phyloP scores from a whole-genome alignment of 1,284 basidiomycete genomes.

The Trametes polyzona region DNA sequence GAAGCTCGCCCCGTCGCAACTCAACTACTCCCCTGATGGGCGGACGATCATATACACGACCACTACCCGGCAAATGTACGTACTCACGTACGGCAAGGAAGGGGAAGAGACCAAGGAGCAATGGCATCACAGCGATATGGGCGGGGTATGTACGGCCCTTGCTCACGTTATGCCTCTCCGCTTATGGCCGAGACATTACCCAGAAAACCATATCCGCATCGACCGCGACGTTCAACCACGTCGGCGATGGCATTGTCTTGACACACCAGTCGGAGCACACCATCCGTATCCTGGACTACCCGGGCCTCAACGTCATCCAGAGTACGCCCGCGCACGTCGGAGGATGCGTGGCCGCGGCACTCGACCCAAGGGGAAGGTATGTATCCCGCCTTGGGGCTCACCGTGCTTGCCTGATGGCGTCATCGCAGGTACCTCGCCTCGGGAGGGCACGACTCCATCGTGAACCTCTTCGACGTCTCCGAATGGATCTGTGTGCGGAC shows the following conservation, averaged over 20 bases:
- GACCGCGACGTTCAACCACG: conserved; percentile 71
- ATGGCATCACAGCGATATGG: conserved; percentile 59
- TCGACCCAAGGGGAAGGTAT: conserved; percentile 75
- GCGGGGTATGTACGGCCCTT: conserved; percentile 38
- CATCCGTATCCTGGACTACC: conserved; percentile 69
- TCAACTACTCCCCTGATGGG: conserved; percentile 74
- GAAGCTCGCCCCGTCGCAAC: conserved; percentile 62
- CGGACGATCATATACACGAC: conserved; percentile 66
- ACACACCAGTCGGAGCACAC: conserved; percentile 64
- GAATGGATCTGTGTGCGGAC: conserved; percentile 79
- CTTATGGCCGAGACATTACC: conserved; percentile 41
- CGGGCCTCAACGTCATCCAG: conserved; percentile 58
- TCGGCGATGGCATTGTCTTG: conserved; percentile 68
- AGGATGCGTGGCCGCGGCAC: conserved; percentile 71
- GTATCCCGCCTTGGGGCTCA: conserved; percentile 1
- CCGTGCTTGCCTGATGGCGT: neutral
- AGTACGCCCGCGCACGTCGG: conserved; percentile 72
- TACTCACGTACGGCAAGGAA: conserved; percentile 57
- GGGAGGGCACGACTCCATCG: conserved; percentile 78
- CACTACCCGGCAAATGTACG: conserved; percentile 57
- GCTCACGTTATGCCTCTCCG: neutral
- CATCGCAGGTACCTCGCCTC: conserved; percentile 68
- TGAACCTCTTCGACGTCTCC: conserved; percentile 75
- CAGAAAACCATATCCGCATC: conserved; percentile 43
- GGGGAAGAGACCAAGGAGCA: conserved; percentile 59